Base-by-base conservation (phyloP, 768 basidiomycete genomes). In the Mycena olivaceomarginata region DNA sequence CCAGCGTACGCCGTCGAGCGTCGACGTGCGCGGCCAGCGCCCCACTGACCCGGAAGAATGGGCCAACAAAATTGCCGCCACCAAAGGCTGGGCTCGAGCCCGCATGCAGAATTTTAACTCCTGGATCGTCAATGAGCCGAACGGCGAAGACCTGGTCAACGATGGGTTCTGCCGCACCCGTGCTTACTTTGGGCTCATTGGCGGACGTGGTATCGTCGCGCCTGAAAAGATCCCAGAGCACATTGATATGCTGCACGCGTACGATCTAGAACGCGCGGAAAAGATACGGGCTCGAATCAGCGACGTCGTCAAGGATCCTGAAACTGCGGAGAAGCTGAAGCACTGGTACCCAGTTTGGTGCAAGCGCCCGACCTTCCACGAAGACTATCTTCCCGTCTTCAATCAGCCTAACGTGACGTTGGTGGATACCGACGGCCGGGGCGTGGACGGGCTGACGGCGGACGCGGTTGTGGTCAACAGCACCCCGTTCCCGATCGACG, bases 351-450 rank as follows among this genome's bases (percentile, higher is more conserved):
- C 80, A 0, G 48, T 20, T 7, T 80, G 80, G 80, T 80, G 80
- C 66, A 80, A 80, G 57, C 74, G 80, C 22, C 80, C 78, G 43
- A 72, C 75, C 13, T 80, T 80, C 67, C 80, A 80, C 57, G 80
- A 80, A 45, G 78, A 80, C 37, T 80, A 79, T 25, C 72, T 80
- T 5, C 80, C 69, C 39, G 31, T 76, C 8, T 80, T 80, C 70
- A 80, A 80, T 22, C 59, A 7, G 7, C 69, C 78, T 0, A 79
- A 79, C 41, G 80, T 80, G 25, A 73, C 46, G n/a, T 57, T 80
- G 5, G 80, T 80, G 41, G 80, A 80, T 67, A 80, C 78, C 6
- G 78, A 79, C 43, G 80, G 80, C 25, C 63, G 48, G 45, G 80
- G 80, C 16, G 66, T 79, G 5, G 78, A 79, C 0, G 9, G 48